Conservation (phyloP, 2,329 filamentous ascomycete genomes). For the Hortaea werneckii region DNA sequence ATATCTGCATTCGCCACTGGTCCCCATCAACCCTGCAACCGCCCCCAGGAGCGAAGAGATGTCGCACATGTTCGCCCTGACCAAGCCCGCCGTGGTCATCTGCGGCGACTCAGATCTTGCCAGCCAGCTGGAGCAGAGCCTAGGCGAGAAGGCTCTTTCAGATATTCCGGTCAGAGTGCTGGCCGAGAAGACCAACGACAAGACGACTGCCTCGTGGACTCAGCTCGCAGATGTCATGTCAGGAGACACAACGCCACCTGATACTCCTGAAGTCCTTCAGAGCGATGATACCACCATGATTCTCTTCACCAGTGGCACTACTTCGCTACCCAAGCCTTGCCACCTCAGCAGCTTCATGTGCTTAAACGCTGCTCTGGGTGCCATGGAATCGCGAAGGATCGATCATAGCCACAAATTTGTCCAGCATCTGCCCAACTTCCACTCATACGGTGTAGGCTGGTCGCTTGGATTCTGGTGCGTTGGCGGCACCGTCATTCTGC, state of each 20-base stretch:
- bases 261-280: constrained; percentile 20
- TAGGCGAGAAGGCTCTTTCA: constrained; percentile 15
- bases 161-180: constrained; percentile 18
- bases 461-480: constrained; percentile 20
- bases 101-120: constrained; percentile 18
- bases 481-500: constrained; percentile 20
- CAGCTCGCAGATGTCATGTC: constrained; percentile 21
- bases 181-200: constrained; percentile 10
- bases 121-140: constrained; percentile 18
- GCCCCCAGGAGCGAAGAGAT: constrained; percentile 20
- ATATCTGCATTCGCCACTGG: constrained; percentile 23
- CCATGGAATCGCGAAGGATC: constrained; percentile 19
- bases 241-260: constrained; percentile 21
- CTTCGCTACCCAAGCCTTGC: constrained; percentile 38
- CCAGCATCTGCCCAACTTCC: constrained; percentile 23
- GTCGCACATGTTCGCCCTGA: constrained; percentile 22
- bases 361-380: constrained; percentile 27
- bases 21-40: constrained; percentile 23
- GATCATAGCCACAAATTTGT: constrained; percentile 19
- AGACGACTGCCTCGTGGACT: constrained; percentile 14
- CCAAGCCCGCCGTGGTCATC: constrained; percentile 19
- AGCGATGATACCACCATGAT: constrained; percentile 29
- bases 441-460: constrained; percentile 23
- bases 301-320: constrained; percentile 43
- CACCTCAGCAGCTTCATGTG: constrained; percentile 29